Conservation (phyloP, 345 rosid species). For the Moringa oleifera region DNA sequence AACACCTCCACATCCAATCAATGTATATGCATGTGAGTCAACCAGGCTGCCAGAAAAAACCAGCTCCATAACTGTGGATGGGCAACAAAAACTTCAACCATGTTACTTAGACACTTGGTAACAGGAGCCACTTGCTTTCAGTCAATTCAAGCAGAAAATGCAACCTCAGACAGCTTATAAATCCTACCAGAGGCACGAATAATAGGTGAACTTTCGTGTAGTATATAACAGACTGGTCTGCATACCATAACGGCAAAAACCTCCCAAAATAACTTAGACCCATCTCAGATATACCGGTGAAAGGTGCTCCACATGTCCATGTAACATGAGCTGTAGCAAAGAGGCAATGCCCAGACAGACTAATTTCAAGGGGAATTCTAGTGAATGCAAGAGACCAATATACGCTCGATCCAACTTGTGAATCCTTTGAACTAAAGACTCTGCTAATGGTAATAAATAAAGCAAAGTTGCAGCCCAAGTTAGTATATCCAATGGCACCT, state of each 20-base stretch:
- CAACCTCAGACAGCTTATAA: conserved; percentile 16
- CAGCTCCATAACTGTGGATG: conserved; percentile 85
- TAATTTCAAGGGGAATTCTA: conserved; percentile 19
- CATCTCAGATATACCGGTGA: conserved; percentile 10
- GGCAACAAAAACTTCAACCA: conserved; percentile 45
- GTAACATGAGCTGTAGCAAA: conserved; percentile 34
- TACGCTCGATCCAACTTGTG: conserved; percentile 31
- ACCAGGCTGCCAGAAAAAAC: conserved; percentile 80
- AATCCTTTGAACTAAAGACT: conserved; percentile 18
- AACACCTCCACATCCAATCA: conserved; percentile 35
- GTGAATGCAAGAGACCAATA: conserved; percentile 20
- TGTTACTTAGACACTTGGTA: conserved; percentile 41
- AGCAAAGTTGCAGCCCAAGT: background rate
- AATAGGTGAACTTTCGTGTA: conserved; percentile 5
- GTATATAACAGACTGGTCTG: conserved; percentile 8
- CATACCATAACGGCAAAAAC: conserved; percentile 1
- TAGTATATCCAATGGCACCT: conserved; percentile 18
- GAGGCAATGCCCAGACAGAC: conserved; percentile 14
- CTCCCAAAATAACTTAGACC: conserved; percentile 5
- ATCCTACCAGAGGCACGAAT: background rate
- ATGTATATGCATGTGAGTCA: conserved; percentile 52
- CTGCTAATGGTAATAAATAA: conserved; percentile 16
- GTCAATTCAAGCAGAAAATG: conserved; percentile 20
- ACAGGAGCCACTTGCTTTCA: conserved; percentile 28
- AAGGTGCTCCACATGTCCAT: conserved; percentile 31